These are phyloP conservation scores for Hylodesmum podocarpum DNA, from an alignment of 306 rosid species.

Conservation along the genomic window DNA sequence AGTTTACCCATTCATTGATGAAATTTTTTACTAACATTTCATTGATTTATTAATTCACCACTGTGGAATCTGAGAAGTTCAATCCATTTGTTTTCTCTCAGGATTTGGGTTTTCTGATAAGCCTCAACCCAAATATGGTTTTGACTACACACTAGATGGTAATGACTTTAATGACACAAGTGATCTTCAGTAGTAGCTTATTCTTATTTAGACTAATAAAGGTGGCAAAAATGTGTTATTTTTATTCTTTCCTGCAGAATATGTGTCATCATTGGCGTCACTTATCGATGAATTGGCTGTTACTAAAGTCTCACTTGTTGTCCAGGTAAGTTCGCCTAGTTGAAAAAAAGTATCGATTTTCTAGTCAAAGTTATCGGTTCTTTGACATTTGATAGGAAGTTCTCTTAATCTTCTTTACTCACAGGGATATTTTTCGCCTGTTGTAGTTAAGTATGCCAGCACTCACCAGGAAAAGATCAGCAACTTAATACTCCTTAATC, in stretches of 20 bases:
- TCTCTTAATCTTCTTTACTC: constrained; percentile 30
- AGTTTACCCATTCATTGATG: neutral
- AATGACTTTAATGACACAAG: constrained; percentile 25
- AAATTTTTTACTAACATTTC: neutral
- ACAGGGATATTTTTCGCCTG: constrained; percentile 88
- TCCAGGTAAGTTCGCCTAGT: constrained; percentile 47
- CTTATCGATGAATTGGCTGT: constrained; percentile 54
- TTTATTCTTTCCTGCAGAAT: constrained; percentile 54
- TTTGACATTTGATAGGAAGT: constrained; percentile 13
- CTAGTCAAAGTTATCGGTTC: neutral
- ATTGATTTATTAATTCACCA: neutral
- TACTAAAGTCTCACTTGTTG: constrained; percentile 75
- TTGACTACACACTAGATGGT: constrained; percentile 87
- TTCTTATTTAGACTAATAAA: neutral
- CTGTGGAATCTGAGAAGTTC: neutral
- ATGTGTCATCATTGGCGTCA: constrained; percentile 70
- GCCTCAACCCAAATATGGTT: constrained; percentile 92
- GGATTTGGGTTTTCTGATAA: constrained; percentile 95
- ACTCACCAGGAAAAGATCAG: constrained; percentile 63
- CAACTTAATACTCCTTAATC: constrained; percentile 72
- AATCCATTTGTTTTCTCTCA: constrained; percentile 39
- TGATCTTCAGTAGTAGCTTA: neutral
- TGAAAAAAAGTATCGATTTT: constrained; percentile 19
- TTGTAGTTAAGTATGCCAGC: constrained; percentile 73
- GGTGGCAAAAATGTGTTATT: neutral